Evolutionary conservation across 2,329 filamentous ascomycete species (phyloP).

Genomic region (Scedosporium aurantiacum): DNA sequence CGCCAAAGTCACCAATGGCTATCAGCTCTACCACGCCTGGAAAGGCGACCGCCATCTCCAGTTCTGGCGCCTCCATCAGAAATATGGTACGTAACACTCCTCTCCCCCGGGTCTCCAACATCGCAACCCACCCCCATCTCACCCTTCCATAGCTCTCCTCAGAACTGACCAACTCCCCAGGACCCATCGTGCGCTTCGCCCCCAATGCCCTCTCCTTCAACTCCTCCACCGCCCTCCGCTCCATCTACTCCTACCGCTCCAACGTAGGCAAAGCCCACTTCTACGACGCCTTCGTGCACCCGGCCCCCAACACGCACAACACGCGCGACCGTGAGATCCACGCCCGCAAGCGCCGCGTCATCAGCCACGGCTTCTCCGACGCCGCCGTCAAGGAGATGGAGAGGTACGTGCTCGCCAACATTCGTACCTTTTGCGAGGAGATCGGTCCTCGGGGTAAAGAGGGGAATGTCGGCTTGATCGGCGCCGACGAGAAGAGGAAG

Average conservation of each 20-base stretch:
- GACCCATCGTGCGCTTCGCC: slow-evolving; percentile 62
- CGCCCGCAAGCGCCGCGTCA: slow-evolving; percentile 58
- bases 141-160: background rate
- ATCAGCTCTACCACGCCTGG: slow-evolving; percentile 63
- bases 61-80: slow-evolving; percentile 58
- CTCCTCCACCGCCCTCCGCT: slow-evolving; percentile 53
- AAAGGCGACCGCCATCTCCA: slow-evolving; percentile 65
- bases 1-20: slow-evolving; percentile 51
- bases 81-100: slow-evolving; percentile 45
- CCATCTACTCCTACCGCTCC: slow-evolving; percentile 53
- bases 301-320: slow-evolving; percentile 63
- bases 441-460: slow-evolving; percentile 29
- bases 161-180: slow-evolving; percentile 20
- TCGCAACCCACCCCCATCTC: background rate
- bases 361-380: slow-evolving; percentile 63
- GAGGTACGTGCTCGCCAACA: slow-evolving; percentile 52
- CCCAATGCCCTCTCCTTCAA: slow-evolving; percentile 73
- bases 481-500: slow-evolving; percentile 32
- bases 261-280: slow-evolving; percentile 60
- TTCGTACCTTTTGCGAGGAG: slow-evolving; percentile 54
- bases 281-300: slow-evolving; percentile 63
- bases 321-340: slow-evolving; percentile 57
- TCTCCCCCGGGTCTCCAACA: background rate
- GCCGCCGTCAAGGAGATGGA: slow-evolving; percentile 57
- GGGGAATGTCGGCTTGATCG: slow-evolving; percentile 21